phyloP scores from a whole-genome alignment of 2,329 filamentous ascomycete genomes.

The Dendryphion nanum region DNA sequence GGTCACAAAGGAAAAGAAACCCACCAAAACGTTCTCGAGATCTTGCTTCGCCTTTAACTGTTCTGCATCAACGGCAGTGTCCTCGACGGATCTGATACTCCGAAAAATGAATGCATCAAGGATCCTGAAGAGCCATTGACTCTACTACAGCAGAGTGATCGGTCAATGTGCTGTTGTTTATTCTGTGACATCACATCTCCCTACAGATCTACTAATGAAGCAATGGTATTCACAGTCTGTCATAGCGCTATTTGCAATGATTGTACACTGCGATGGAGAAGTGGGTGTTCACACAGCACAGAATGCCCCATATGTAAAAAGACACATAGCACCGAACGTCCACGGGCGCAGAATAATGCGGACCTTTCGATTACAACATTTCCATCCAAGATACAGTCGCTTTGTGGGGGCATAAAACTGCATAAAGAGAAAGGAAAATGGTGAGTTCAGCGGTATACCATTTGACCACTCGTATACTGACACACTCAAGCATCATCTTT shows the following conservation, averaged over 20 bases:
- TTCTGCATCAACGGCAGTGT: conserved; percentile 21
- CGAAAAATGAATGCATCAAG: not conserved
- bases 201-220: conserved; percentile 1
- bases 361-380: not conserved
- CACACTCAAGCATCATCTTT: conserved; percentile 2
- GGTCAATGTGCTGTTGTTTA: conserved; percentile 7
- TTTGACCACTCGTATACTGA: not conserved
- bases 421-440: not conserved
- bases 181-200: conserved; percentile 4
- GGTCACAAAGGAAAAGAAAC: conserved; percentile 3
- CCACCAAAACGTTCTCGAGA: conserved; percentile 11
- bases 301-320: conserved; percentile 1
- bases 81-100: not conserved
- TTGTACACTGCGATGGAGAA: conserved; percentile 2
- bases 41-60: conserved; percentile 19
- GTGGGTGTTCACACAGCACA: conserved; percentile 2
- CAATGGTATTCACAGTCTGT: conserved; percentile 3
- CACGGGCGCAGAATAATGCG: not conserved
- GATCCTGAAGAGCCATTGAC: conserved; percentile 6
- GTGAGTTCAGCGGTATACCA: conserved; percentile 3
- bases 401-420: conserved; percentile 1
- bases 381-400: conserved; percentile 6
- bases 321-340: not conserved
- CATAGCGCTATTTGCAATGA: conserved; percentile 4
- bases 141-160: conserved; percentile 6